Evolutionary conservation across 257 asterid species (phyloP), one percentile per base, ranked within the genome.

Genomic region (Fraxinus cuspidata): DNA sequence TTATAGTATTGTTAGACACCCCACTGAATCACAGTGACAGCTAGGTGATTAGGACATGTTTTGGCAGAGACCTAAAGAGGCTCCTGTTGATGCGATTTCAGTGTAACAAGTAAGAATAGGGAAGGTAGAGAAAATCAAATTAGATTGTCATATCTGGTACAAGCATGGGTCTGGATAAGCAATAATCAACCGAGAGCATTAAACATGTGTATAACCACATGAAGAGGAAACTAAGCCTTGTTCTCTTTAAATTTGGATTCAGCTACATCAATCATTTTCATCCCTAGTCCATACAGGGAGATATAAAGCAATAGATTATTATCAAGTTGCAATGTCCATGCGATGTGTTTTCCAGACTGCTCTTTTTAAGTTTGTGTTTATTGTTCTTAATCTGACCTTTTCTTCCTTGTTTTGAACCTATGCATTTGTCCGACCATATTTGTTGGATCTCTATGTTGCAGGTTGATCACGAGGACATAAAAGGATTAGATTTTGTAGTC

Each of bases 401-500:
- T 67, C 70, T 44, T 70, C 74, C 66, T 44, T 78, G 73, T 71
- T 74, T 74, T 42, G 40, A 71, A 34, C 77, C 72, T 74, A 18
- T 76, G 67, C 34, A 67, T 63, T 25, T 23, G 34, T 25, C n/a
- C 10, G 9, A 60, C 58, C 64, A 42, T 86, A 35, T 78, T 72
- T 72, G 5, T 75, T 73, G 79, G 76, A 75, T 83, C 0, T 42
- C 63, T 84, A 34, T 74, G 44, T 65, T 87, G 64, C 78, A 92
- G 99, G 91, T 94, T 79, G 94, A 90, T 58, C 70, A 83, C 51
- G 90, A 80, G 82, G 97, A 94, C 81, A 77, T 81, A 75, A 89
- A 82, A 86, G 93, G 88, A 73, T 80, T 90, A 78, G 92, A 91
- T 85, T 91, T 94, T 88, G 89, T 94, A 77, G 96, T 90, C 37